Base-by-base conservation (phyloP, 768 basidiomycete species). In the Naganishia vishniacii region DNA sequence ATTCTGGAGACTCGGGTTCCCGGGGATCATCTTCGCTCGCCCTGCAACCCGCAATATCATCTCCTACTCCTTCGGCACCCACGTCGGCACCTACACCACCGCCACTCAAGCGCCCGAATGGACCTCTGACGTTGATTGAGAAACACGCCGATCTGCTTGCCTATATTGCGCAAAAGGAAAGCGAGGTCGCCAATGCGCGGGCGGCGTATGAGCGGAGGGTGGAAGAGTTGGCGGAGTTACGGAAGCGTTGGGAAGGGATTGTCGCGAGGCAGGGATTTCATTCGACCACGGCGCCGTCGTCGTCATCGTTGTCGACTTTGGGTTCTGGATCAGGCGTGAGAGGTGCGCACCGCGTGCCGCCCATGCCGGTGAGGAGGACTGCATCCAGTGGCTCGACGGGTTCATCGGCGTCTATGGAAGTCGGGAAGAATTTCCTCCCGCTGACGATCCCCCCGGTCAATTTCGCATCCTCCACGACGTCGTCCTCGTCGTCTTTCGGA, bases 111-210 rank as follows among this genome's bases (percentile, higher is more conserved):
- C 26, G 8, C 9, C 49, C n/a, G 1, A 25, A 25, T n/a, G 28
- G 59, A 3, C 59, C 59, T 1, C 28, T 60, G 0, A 60, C 59
- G 11, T 26, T 60, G 15, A 60, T 60, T 8, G 59, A 60, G 23
- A 25, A 47, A 46, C 59, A 60, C 31, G 59, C 59, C 23, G n/a
- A 32, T 20, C 26, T 60, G 15, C 59, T 60, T 42, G 41, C 59
- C 1, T 60, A 45, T 18, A 60, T 60, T 16, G 59, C 59, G 4
- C 59, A 60, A 44, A 60, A 60, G 59, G 59, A 60, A 31, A 18
- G 32, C 18, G 45, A 60, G 20, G 59, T 60, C 1, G n/a, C 18
- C 20, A 42, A 60, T 12, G 16, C 42, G 12, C n/a, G 31, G 23
- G 29, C 26, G 3, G 25, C 16, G 8, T 47, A 20, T n/a, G 59